Base-by-base conservation (phyloP, 257 asterid species). In the Petunia secreta region DNA sequence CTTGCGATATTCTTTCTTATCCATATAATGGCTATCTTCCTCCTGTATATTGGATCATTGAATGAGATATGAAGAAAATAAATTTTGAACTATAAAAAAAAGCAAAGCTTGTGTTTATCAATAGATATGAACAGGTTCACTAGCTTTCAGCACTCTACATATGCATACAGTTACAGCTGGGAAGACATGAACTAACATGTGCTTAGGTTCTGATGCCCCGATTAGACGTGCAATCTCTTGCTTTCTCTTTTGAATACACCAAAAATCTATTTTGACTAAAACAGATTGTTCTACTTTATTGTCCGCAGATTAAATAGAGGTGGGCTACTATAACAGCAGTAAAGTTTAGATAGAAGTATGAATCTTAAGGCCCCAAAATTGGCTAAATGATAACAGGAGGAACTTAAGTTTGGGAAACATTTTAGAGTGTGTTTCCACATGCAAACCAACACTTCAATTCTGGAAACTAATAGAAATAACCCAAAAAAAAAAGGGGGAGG, bases 11-110 rank as follows among this genome's bases (percentile, higher is more conserved):
- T 62, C 38, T 46, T 43, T 62, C 62, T 78, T 78, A 39, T 66
- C 58, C 77, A 64, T 79, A 53, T 36, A 64, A 4, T 63, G 46
- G 13, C 13, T 63, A 9, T 66, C 69, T 63, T 63, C 44, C 46
- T 37, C 75, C 75, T 66, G 75, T 66, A 66, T 3, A 41, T 66
- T 37, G 11, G 13, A 66, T 40, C 11, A 41, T 41, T 66, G 38
- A 66, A 66, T n/a, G 36, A 41, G 37, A 15, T 37, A 63, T 63
- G 15, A 37, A 63, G 44, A 44, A 63, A 63, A 63, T 66, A 66
- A 66, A 46, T 40, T 39, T 36, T 39, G 2, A 65, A 65, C 5
- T 40, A 65, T 65, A 11, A 63, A 55, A 15, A 25, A 15, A 66
- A 64, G 71, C 6, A 64, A 63, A 64, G 34, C 4, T 40, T 60